Conservation (phyloP, 345 rosid species). For the Turritis glabra region DNA sequence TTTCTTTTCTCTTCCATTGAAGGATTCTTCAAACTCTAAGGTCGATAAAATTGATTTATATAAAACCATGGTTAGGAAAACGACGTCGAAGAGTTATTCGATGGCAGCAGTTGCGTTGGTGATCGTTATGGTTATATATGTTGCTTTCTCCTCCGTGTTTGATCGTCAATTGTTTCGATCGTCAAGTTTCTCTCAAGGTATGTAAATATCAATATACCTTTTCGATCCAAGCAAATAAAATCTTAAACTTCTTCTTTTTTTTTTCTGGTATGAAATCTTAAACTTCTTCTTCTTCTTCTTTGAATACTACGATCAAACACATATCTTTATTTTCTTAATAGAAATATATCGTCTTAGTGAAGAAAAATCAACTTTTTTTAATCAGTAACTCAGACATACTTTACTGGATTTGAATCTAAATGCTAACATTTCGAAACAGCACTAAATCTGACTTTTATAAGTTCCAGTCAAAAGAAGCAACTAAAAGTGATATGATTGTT, state of each 20-base stretch:
- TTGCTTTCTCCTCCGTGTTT: neutral
- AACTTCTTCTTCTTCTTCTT: neutral
- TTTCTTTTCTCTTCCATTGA: conserved; percentile 21
- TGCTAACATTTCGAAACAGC: neutral
- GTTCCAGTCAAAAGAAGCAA: neutral
- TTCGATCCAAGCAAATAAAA: neutral
- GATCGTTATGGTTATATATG: conserved; percentile 13
- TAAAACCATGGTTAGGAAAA: conserved; percentile 7
- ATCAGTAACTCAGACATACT: neutral
- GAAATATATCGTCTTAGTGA: too few relatives aligned
- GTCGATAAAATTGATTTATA: neutral
- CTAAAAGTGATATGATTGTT: neutral
- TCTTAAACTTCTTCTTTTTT: neutral
- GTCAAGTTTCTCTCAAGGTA: conserved; percentile 23
- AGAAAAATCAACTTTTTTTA: too few relatives aligned
- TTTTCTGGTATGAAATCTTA: neutral
- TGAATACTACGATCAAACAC: neutral
- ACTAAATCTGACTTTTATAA: neutral
- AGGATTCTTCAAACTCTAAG: conserved; percentile 7
- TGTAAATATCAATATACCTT: neutral
- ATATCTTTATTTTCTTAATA: too few relatives aligned
- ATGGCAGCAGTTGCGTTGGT: conserved; percentile 11
- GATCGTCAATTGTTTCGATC: conserved; percentile 19
- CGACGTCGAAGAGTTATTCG: neutral
- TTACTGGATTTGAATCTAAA: neutral